Base-by-base conservation (phyloP, 2,329 filamentous ascomycete species). In the Gliomastix tumulicola region DNA sequence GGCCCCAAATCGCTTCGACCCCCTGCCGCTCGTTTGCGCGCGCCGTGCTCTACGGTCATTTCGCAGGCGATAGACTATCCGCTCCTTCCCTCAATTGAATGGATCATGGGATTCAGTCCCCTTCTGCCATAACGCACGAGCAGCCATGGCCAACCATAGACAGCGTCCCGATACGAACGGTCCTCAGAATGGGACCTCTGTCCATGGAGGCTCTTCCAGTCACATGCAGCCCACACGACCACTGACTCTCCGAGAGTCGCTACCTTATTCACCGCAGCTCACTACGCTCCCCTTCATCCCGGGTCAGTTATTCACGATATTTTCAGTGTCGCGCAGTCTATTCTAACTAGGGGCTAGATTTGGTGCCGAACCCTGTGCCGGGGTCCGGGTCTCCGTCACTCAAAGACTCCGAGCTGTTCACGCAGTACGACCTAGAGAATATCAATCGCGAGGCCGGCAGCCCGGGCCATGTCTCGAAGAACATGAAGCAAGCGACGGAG, bases 241-340 rank as follows among this genome's bases (percentile, higher is more conserved):
- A 2, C 78, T 81, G 52, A 74, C 74, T 4, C 73, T 92, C 11
- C 74, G 82, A 39, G 84, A 92, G 53, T 85, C 85, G 21, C 68
- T 92, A 32, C 83, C 84, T n/a, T 89, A 81, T 60, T 86, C 85
- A 35, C 86, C 87, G 18, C 82, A 90, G 54, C 85, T 82, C 34
- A 88, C 84, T 4, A 82, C 89, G 34, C 72, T 86, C 36, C 85
- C 86, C 4, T 87, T 90, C 57, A 77, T 84, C 56, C 75, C 84
- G 46, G 79, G 86, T 88, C 60, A 44, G 68, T 51, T 28, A 7
- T 28, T 28, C 25, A 28, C n/a, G n/a, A n/a, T n/a, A n/a, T n/a
- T n/a, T n/a, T n/a, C n/a, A n/a, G n/a, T n/a, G n/a, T n/a, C n/a
- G n/a, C n/a, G 25, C 10, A 28, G 11, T n/a, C n/a, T 28, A 11